A percentile compares a stretch with the other conserved stretches of the same genome.
Evolutionary conservation across 495 filamentous ascomycete species (phyloP).

Genomic region (Lophiostoma macrostomum): DNA sequence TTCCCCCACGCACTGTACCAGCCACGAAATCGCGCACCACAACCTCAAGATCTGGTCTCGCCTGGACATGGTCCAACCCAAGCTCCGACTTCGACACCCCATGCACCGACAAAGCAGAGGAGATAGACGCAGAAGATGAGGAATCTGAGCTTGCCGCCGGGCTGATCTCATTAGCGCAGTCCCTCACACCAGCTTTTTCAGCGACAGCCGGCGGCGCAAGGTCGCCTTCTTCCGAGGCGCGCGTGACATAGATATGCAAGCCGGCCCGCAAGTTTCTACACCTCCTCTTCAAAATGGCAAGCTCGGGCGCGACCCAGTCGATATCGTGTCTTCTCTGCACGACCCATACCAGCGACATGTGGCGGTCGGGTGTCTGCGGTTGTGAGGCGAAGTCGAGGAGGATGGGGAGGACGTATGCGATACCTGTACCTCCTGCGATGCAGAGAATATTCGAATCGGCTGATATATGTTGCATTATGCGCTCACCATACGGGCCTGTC

Average conservation of each 20-base stretch:
- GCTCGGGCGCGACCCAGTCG: constrained; percentile 56
- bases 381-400: constrained; percentile 45
- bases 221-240: constrained; percentile 38
- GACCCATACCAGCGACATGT: constrained; percentile 61
- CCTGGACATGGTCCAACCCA: constrained; percentile 17
- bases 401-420: constrained; percentile 60
- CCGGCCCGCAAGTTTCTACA: constrained; percentile 37
- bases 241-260: constrained; percentile 58
- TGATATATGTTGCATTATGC: constrained; percentile 34
- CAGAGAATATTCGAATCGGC: constrained; percentile 53
- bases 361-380: constrained; percentile 32
- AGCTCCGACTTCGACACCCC: not conserved
- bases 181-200: not conserved
- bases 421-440: constrained; percentile 63
- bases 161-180: constrained; percentile 10
- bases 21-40: constrained; percentile 39
- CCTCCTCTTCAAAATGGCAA: constrained; percentile 44
- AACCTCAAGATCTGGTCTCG: constrained; percentile 37
- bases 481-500: constrained; percentile 58
- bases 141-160: not conserved
- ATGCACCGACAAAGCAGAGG: not conserved
- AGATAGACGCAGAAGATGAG: not conserved
- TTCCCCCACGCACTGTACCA: constrained; percentile 44
- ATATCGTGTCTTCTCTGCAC: constrained; percentile 53
- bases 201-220: not conserved